Evolutionary conservation across 2,329 filamentous ascomycete genomes (phyloP).

Genomic region (Xenosphaeropsis pyriputrescens): DNA sequence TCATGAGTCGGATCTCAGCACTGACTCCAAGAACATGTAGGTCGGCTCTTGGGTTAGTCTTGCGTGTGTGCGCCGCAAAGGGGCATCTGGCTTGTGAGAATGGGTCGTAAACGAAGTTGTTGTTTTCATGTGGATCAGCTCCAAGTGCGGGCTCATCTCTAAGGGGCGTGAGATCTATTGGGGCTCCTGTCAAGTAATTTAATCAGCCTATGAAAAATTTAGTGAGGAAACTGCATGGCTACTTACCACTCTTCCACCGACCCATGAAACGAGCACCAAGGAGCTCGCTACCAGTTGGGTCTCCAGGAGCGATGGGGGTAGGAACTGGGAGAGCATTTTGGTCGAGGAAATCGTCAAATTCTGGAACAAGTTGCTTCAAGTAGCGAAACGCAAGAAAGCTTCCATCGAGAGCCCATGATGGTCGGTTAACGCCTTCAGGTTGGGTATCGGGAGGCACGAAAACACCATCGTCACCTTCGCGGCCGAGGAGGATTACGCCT

Average conservation of each 20-base stretch:
- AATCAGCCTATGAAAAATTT: background rate
- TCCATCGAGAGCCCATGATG: conserved; percentile 26
- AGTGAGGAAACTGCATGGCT: background rate
- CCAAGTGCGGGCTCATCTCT: conserved; percentile 18
- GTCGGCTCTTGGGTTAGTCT: conserved; percentile 28
- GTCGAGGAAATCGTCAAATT: conserved; percentile 25
- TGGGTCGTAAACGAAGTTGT: conserved; percentile 22
- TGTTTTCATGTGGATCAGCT: conserved; percentile 8
- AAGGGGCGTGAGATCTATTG: conserved; percentile 16
- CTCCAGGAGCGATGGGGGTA: conserved; percentile 8
- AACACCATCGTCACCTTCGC: conserved; percentile 17
- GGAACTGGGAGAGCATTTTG: conserved; percentile 13
- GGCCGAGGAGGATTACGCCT: conserved; percentile 22
- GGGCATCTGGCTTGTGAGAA: conserved; percentile 23
- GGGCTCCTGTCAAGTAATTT: conserved; percentile 14
- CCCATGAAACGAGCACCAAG: conserved; percentile 27
- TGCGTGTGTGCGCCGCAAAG: conserved; percentile 29
- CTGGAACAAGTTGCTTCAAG: conserved; percentile 27
- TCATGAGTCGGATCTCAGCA: conserved; percentile 18
- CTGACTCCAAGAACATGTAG: conserved; percentile 7
- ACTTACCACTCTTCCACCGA: conserved; percentile 22
- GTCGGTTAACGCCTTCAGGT: conserved; percentile 3
- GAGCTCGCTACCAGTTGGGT: conserved; percentile 10
- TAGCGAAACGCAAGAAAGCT: conserved; percentile 29
- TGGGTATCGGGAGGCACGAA: conserved; percentile 1